Base-by-base conservation (phyloP, 1,139 yeast species). In the Pichia norvegensis region DNA sequence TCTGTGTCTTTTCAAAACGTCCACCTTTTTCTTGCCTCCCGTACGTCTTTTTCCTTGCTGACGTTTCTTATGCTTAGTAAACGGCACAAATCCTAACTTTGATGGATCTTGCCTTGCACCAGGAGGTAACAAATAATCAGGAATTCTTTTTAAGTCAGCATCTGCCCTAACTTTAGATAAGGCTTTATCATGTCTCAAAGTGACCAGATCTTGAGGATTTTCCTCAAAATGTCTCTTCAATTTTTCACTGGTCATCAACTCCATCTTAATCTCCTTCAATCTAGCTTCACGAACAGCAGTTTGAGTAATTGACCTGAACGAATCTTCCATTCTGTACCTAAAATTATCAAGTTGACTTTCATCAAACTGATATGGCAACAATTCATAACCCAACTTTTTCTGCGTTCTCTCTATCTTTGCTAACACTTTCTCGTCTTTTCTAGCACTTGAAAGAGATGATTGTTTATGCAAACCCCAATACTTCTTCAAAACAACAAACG, bases 311-410 rank as follows among this genome's bases (percentile, higher is more conserved):
- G 97, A 86, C 67, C 97, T 78, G 67, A 92, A 92, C 1, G 96
- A 97, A 68, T 92, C 98, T 60, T 92, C 97, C 69, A 90, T 81
- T 73, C 99, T 82, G 65, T 94, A 94, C 58, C 98, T 78, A 74
- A 94, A 94, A 16, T 95, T 94, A 62, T 94, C 96, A 43, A 92
- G 88, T 65, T 92, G 98, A 50, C 78, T 78, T 79, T 83, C 81
- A 64, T 94, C 95, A 63, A 94, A 92, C 52, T 85, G 84, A 60
- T 92, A 94, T 7, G 97, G 97, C 52, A 65, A 66, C 44, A 73
- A 51, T 55, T 83, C 88, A 52, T 80, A 78, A 1, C 95, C 95
- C 41, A 78, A 68, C 56, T 81, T 81, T 19, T 74, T 69, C 63
- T 90, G 97, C 55, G 84, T 86, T 55, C 78, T 82, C 48, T 85